A percentile compares a stretch with the other conserved stretches of the same genome.
Evolutionary conservation across 331 rosid species (phyloP).

Genomic region (Arachis monticola): DNA sequence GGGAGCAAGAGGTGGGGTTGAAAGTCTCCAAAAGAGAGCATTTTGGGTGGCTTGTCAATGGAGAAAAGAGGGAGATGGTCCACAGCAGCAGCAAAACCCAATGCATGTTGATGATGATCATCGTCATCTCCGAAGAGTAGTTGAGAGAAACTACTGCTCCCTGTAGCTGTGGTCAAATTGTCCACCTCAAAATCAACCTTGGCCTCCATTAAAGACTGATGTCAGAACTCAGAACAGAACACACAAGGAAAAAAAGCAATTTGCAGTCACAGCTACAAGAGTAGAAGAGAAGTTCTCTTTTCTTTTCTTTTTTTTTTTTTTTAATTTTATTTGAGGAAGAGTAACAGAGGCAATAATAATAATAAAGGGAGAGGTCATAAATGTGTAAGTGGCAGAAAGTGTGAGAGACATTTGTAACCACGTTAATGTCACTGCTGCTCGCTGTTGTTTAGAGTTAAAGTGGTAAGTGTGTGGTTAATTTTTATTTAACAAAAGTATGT

Average conservation of each 20-base stretch:
- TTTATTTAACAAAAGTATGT: too few relatives aligned
- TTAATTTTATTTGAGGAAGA: not conserved
- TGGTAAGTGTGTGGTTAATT: too few relatives aligned
- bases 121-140: conserved; percentile 60
- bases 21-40: conserved; percentile 69
- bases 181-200: conserved; percentile 54
- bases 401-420: conserved; percentile 35
- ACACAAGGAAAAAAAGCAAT: not conserved
- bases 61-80: conserved; percentile 45
- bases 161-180: conserved; percentile 45
- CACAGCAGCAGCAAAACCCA: conserved; percentile 31
- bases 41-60: conserved; percentile 58
- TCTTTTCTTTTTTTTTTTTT: too few relatives aligned
- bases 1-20: conserved; percentile 20
- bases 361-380: not conserved
- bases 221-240: not conserved
- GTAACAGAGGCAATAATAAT: not conserved
- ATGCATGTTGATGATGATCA: conserved; percentile 15
- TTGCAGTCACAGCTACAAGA: not conserved
- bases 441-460: too few relatives aligned
- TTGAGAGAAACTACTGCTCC: conserved; percentile 66
- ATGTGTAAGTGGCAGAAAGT: conserved; percentile 30
- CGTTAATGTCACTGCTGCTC: not conserved
- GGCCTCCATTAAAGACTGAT: conserved; percentile 49
- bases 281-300: not conserved